Conservation (phyloP, 805 yeast genomes). For the Candida boleticola region DNA sequence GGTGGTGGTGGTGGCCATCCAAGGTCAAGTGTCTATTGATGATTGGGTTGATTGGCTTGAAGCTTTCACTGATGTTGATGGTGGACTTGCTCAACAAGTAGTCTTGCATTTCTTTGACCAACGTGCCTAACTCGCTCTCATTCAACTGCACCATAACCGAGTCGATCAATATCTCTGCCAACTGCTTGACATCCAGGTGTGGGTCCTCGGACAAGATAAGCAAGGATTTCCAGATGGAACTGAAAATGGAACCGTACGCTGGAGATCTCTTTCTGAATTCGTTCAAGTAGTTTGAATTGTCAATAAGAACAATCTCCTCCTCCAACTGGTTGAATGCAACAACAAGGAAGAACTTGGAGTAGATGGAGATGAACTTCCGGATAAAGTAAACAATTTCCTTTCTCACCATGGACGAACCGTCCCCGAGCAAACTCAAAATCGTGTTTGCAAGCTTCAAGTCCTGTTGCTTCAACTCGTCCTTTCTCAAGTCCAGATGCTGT, state of each 20-base stretch:
- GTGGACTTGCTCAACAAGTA: conserved; percentile 53
- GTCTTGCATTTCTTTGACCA: conserved; percentile 65
- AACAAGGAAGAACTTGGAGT: conserved; percentile 73
- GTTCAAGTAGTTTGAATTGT: conserved; percentile 58
- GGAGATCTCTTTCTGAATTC: conserved; percentile 67
- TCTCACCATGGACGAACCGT: conserved; percentile 87
- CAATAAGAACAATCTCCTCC: conserved; percentile 69
- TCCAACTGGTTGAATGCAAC: conserved; percentile 84
- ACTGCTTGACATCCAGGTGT: conserved; percentile 69
- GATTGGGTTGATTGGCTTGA: conserved; percentile 40
- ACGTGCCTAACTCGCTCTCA: conserved; percentile 62
- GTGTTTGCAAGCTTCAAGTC: conserved; percentile 71
- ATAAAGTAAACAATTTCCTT: conserved; percentile 79
- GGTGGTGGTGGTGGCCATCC: conserved; percentile 2
- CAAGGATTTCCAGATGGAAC: conserved; percentile 84
- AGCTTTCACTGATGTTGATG: conserved; percentile 36
- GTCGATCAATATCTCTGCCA: conserved; percentile 76
- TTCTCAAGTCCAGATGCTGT: conserved; percentile 27
- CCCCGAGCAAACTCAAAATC: conserved; percentile 67
- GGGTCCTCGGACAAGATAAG: conserved; percentile 85
- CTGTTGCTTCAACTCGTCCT: conserved; percentile 56
- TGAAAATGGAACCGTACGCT: conserved; percentile 83
- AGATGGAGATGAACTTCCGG: conserved; percentile 68
- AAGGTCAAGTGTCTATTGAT: conserved; percentile 26
- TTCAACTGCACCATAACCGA: conserved; percentile 61